Evolutionary conservation across 2,329 filamentous ascomycete species (phyloP), one percentile per base, ranked within the genome.

Genomic region (Fusarium sarcochroum): DNA sequence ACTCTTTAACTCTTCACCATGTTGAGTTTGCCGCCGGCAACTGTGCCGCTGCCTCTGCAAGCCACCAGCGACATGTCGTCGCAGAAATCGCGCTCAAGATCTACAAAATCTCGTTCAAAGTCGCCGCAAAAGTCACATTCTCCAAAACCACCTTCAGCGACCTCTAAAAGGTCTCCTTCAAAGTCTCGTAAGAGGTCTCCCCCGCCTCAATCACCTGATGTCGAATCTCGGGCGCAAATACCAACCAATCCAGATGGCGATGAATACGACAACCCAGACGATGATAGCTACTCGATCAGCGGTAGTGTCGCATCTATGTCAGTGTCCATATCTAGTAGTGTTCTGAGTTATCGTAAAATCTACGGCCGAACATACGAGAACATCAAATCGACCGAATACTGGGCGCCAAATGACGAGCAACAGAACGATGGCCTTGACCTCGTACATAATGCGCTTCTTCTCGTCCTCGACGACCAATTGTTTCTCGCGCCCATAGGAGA

Each of bases 321-420:
- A 3, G 35, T 58, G 14, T 71, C 69, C 4, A 23, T 71, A 45
- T 45, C 69, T 1, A 64, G 58, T 20, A 71, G 65, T 37, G 67
- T 71, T 30, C 56, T 71, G 17, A 46, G 56, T 40, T 71, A 71
- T 35, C 65, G 69, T 11, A 46, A 21, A 5, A 47, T 57, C 3
- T 66, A 71, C 30, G 69, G 69, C 7, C 41, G 69, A 20, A 71
- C 69, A 5, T 71, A 67, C 37, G 52, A 71, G 27, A 70, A 69
- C 15, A 41, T 58, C 27, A 58, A 69, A 40, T 66, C 65, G 30
- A 62, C 64, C 0, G 65, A 71, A 27, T 71, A 71, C 27, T 72
- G 74, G 74, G 74, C 71, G 4, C 74, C 74, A 6, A 76, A 74
- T 44, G 72, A 76, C 45, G 68, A 58, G 5, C 62, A 74, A 56